These are phyloP conservation scores for Crithidia fasciculata DNA, from an alignment of 208 protist species.

Conservation along the genomic window DNA sequence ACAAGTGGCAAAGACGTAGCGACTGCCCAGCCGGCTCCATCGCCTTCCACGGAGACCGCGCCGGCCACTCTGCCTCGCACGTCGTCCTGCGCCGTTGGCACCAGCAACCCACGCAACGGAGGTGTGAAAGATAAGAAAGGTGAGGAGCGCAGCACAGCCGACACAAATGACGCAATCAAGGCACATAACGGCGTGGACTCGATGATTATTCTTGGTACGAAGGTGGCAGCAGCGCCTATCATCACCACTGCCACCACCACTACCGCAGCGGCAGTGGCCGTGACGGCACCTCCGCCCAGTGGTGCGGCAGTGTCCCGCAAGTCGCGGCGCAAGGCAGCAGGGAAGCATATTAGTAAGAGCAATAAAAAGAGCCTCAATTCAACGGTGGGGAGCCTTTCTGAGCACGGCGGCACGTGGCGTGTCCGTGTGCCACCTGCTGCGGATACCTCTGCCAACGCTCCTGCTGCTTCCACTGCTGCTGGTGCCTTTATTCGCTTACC, in stretches of 20 bases:
- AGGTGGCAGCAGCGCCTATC: background rate
- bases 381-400: background rate
- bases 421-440: background rate
- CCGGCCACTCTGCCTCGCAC: background rate
- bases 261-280: background rate
- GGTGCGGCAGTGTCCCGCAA: background rate
- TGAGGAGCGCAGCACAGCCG: background rate
- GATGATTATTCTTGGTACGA: constrained; percentile 7
- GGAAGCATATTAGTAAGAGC: background rate
- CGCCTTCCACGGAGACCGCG: no score
- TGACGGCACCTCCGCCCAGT: background rate
- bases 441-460: background rate
- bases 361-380: background rate
- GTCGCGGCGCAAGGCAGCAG: background rate
- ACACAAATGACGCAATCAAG: background rate
- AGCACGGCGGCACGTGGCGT: background rate
- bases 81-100: background rate
- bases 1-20: background rate
- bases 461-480: background rate
- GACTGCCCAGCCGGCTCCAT: no score
- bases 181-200: constrained; percentile 1
- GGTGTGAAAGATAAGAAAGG: background rate
- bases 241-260: background rate
- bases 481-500: constrained; percentile 25
- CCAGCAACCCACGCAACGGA: background rate